Evolutionary conservation across 106 monocot genomes (phyloP).

Genomic region (Ottelia alismoides): DNA sequence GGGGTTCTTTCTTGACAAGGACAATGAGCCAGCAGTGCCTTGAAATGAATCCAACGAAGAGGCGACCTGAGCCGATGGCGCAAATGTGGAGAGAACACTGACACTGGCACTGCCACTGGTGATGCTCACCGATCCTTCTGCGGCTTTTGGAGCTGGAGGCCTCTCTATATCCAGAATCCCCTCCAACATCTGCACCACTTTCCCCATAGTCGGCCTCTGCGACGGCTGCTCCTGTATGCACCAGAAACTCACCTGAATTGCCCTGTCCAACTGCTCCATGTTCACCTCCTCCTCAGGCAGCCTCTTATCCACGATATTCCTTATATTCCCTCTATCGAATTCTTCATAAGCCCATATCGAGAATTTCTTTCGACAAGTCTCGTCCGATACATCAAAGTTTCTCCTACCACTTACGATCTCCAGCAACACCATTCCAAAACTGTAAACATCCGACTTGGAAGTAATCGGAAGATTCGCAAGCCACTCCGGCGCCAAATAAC

Average conservation of each 20-base stretch:
- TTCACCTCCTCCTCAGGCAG: conserved; percentile 40
- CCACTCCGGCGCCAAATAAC: conserved; percentile 91
- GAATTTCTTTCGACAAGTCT: conserved; percentile 60
- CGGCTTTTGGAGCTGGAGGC: conserved; percentile 52
- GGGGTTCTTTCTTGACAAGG: neutral
- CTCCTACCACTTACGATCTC: conserved; percentile 70
- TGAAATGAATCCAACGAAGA: conserved; percentile 13
- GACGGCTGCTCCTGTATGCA: conserved; percentile 93
- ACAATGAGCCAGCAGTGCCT: neutral
- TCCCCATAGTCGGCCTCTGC: conserved; percentile 75
- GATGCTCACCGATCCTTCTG: conserved; percentile 13
- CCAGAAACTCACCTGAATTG: conserved; percentile 64
- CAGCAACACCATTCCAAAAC: conserved; percentile 84
- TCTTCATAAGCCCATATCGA: conserved; percentile 78
- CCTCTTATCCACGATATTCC: conserved; percentile 43
- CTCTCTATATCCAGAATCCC: conserved; percentile 70
- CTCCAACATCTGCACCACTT: conserved; percentile 86
- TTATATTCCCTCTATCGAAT: conserved; percentile 45
- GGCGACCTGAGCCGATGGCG: conserved; percentile 5
- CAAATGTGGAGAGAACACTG: conserved; percentile 9
- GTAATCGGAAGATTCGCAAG: conserved; percentile 72
- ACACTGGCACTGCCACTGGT: conserved; percentile 7
- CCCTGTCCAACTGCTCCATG: conserved; percentile 51
- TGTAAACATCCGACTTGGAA: conserved; percentile 77
- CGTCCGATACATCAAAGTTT: conserved; percentile 78